Base-by-base conservation (phyloP, 2,329 filamentous ascomycete species). In the Fusarium pseudoanthophilum region DNA sequence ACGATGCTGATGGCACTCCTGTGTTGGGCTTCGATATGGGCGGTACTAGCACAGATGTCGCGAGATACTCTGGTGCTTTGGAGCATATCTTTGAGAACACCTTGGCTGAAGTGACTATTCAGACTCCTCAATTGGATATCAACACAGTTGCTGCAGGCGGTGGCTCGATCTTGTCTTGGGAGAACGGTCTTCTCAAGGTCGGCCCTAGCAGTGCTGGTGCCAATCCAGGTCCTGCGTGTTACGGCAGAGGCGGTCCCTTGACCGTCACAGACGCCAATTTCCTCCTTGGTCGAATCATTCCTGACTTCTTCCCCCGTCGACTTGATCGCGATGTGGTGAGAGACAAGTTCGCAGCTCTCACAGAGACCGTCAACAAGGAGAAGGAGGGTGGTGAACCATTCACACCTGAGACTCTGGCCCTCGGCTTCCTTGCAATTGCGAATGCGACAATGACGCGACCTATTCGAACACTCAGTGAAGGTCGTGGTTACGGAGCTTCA, bases 401-500 rank as follows among this genome's bases (percentile, higher is more conserved):
- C 7, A 78, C 78, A 0, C 68, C 74, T 0, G 75, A 79, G 52
- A 72, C 69, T 5, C n/a, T 79, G 0, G 92, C 92, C 0, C 90
- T 92, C 67, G 93, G 93, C 0, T 94, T 94, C 77, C 88, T 94
- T 73, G 89, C 92, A 60, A 91, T 94, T 51, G 92, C 92, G 9
- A 93, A 94, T 69, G 91, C 92, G 77, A 90, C 91, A 2, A 94
- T 94, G 92, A 91, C 90, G 1, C 85, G 92, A 37, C 93, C 93
- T 0, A 95, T 95, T 21, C 68, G 78, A 15, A 78, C 76, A 4
- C 70, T 79, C 0, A 79, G 74, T 16, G 78, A 79, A n/a, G 78
- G 74, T 3, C 78, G 78, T 1, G 79, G 78, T 2, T 80, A 78
- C 26, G 75, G 72, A 2, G 72, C 78, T 2, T 73, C 76, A 0